phyloP scores from a whole-genome alignment of 2,329 filamentous ascomycete species.

The Xylaria sp. region DNA sequence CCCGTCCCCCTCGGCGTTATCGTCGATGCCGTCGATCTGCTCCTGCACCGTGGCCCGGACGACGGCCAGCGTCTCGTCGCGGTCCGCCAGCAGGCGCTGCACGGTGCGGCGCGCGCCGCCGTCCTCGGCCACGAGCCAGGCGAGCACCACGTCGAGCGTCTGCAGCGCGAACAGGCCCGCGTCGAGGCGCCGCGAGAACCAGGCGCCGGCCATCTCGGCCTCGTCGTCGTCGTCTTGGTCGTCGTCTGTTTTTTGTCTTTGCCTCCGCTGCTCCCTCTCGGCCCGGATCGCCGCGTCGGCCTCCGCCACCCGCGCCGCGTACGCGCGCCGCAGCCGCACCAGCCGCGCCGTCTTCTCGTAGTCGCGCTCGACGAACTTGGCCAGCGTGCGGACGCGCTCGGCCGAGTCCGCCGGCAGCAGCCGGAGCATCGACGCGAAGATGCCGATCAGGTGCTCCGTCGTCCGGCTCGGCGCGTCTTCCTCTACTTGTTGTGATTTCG shows the following conservation, averaged over 20 bases:
- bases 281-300: constrained; percentile 65
- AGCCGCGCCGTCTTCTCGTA: constrained; percentile 83
- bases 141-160: constrained; percentile 79
- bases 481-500: background rate
- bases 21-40: constrained; percentile 52
- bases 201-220: constrained; percentile 67
- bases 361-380: constrained; percentile 94
- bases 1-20: background rate
- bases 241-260: constrained; percentile 21
- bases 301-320: constrained; percentile 61
- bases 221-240: constrained; percentile 59
- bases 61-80: constrained; percentile 65
- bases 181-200: constrained; percentile 75
- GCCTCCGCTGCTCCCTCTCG: constrained; percentile 54
- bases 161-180: constrained; percentile 84
- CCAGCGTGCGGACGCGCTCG: constrained; percentile 78
- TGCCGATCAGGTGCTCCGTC: constrained; percentile 79
- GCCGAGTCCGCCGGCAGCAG: constrained; percentile 77
- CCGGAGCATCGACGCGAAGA: constrained; percentile 82
- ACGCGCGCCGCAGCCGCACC: constrained; percentile 71
- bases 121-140: constrained; percentile 93
- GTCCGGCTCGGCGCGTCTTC: constrained; percentile 42
- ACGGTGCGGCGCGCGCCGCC: constrained; percentile 71
- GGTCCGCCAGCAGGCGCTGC: constrained; percentile 63
- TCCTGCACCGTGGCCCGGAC: constrained; percentile 70